Evolutionary conservation across 805 yeast species (phyloP).

Genomic region (Myxozyma neotropica): DNA sequence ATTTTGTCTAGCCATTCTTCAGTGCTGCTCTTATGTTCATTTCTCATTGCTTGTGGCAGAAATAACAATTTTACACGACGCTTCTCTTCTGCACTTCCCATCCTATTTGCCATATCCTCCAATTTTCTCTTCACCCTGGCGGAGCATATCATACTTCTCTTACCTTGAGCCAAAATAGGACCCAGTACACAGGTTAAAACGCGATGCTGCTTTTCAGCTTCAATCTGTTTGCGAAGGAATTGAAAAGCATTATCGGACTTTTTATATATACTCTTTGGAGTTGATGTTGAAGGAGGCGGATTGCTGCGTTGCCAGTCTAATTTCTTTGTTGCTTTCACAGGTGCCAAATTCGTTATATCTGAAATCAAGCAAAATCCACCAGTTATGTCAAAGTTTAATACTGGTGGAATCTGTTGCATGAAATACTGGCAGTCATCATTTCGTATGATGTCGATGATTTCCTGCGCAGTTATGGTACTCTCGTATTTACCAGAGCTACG

Average conservation of each 20-base stretch:
- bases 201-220: slow-evolving; percentile 6
- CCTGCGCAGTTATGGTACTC: background rate
- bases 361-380: slow-evolving; percentile 21
- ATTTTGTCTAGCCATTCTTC: background rate
- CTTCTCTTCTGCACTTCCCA: slow-evolving; percentile 27
- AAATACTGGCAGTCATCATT: slow-evolving; percentile 14
- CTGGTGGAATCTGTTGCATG: slow-evolving; percentile 8
- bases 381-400: slow-evolving; percentile 25
- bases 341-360: slow-evolving; percentile 20
- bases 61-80: slow-evolving; percentile 11
- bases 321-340: background rate
- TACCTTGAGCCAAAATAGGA: background rate
- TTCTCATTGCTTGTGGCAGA: background rate
- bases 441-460: background rate
- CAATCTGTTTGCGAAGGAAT: slow-evolving; percentile 21
- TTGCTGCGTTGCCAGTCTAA: slow-evolving; percentile 6
- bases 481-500: no score
- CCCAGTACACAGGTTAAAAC: background rate
- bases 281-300: slow-evolving; percentile 10
- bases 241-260: slow-evolving; percentile 26
- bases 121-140: slow-evolving; percentile 6
- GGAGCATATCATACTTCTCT: slow-evolving; percentile 11
- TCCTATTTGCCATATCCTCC: slow-evolving; percentile 16
- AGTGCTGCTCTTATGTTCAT: background rate
- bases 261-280: background rate